Evolutionary conservation across 2,329 filamentous ascomycete species (phyloP).

Genomic region (Neonectria magnoliae): DNA sequence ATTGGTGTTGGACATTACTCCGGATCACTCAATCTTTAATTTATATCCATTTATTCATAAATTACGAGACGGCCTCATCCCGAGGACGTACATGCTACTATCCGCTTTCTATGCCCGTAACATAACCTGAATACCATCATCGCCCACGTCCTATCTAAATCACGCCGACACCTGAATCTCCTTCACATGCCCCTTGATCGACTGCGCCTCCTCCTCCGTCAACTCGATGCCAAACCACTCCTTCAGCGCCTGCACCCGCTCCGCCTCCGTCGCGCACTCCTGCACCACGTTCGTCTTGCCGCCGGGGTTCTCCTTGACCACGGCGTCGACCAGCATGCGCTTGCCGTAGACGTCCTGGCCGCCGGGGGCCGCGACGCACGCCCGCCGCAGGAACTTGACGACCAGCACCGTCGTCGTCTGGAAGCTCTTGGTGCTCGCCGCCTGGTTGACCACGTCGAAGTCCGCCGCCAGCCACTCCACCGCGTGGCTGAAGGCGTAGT

Average conservation of each 20-base stretch:
- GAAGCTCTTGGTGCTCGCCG: slow-evolving; percentile 62
- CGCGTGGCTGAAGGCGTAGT: slow-evolving; percentile 71
- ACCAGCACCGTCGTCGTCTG: slow-evolving; percentile 66
- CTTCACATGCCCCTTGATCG: slow-evolving; percentile 60
- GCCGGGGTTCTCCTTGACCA: slow-evolving; percentile 63
- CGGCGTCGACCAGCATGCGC: slow-evolving; percentile 59
- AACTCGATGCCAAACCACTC: slow-evolving; percentile 64
- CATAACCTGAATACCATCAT: background rate
- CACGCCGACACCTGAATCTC: slow-evolving; percentile 50
- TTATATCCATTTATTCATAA: background rate
- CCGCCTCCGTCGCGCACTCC: slow-evolving; percentile 60
- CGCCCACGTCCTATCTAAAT: background rate
- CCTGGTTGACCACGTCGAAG: slow-evolving; percentile 69
- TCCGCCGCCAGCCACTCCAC: slow-evolving; percentile 70
- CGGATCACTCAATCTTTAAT: background rate
- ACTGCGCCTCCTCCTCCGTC: slow-evolving; percentile 58
- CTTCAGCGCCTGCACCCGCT: slow-evolving; percentile 62
- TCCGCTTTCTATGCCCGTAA: background rate
- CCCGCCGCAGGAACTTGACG: slow-evolving; percentile 62
- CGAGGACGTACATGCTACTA: background rate
- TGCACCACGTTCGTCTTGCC: slow-evolving; percentile 60
- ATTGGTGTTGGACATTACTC: too few species aligned
- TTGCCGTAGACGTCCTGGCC: slow-evolving; percentile 61
- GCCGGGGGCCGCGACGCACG: slow-evolving; percentile 52
- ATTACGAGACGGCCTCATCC: background rate